These are phyloP conservation scores for Fraxinus floribunda DNA, from an alignment of 305 asterid genomes.

Conservation along the genomic window DNA sequence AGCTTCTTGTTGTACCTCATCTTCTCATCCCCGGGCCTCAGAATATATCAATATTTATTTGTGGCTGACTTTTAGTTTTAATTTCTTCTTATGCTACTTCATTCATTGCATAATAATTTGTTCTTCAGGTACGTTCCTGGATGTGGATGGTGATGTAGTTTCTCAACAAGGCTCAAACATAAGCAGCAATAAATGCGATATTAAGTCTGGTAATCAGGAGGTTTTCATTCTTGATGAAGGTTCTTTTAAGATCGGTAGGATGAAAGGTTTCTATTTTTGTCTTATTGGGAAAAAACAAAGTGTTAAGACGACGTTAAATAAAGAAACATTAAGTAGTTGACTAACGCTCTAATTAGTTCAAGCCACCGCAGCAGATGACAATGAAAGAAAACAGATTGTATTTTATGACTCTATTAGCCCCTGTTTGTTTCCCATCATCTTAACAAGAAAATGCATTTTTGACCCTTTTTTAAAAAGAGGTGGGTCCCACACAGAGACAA, in stretches of 20 bases:
- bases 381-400: neutral
- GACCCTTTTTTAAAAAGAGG: no score
- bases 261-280: neutral
- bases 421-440: no score
- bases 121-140: slow-evolving; percentile 30
- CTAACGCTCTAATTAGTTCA: neutral
- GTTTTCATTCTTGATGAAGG: slow-evolving; percentile 24
- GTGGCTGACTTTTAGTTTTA: neutral
- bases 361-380: neutral
- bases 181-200: slow-evolving; percentile 1
- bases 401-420: no score
- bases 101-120: neutral
- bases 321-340: neutral
- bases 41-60: slow-evolving; percentile 32
- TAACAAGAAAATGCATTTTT: no score
- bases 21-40: slow-evolving; percentile 19
- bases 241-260: neutral
- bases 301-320: neutral
- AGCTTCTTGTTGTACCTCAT: slow-evolving; percentile 18
- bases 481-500: no score
- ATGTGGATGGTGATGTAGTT: slow-evolving; percentile 1
- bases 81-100: neutral
- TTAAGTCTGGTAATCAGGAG: slow-evolving; percentile 7
- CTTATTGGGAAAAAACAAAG: neutral
- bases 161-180: slow-evolving; percentile 8